These are phyloP conservation scores for Citrus inodora DNA, from an alignment of 345 rosid genomes.

Conservation along the genomic window DNA sequence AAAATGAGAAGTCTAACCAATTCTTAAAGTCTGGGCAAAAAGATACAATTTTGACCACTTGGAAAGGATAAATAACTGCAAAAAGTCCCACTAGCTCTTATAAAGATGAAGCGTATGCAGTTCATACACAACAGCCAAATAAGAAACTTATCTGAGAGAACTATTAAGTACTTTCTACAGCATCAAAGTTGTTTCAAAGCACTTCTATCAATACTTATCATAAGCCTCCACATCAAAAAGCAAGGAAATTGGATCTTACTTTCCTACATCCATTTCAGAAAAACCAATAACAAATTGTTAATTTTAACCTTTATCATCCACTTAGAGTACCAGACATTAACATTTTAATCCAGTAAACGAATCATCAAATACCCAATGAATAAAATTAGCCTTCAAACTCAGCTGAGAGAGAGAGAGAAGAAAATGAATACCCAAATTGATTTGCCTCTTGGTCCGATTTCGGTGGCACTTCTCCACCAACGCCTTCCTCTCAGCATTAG, in stretches of 20 bases:
- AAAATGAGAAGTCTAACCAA: background rate
- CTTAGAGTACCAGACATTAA: background rate
- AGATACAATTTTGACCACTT: background rate
- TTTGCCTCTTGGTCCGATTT: slow-evolving; percentile 62
- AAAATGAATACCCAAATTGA: slow-evolving; percentile 54
- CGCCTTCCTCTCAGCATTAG: slow-evolving; percentile 73
- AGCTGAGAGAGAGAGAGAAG: background rate
- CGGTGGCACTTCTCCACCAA: slow-evolving; percentile 68
- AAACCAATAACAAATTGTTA: background rate
- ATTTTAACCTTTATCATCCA: background rate
- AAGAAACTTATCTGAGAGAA: background rate
- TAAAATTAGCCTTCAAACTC: background rate
- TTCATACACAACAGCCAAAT: background rate
- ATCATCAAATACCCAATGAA: background rate
- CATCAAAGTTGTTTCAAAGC: background rate
- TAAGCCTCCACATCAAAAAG: background rate
- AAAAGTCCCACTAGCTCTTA: background rate
- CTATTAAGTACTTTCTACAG: background rate
- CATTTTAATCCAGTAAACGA: background rate
- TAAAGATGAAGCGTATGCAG: no score
- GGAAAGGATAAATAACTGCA: background rate
- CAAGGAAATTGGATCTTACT: background rate
- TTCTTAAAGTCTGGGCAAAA: background rate
- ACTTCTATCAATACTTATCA: background rate
- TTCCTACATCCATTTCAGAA: background rate